phyloP scores from a whole-genome alignment of 768 basidiomycete species.

The Dacryopinax spathularia region DNA sequence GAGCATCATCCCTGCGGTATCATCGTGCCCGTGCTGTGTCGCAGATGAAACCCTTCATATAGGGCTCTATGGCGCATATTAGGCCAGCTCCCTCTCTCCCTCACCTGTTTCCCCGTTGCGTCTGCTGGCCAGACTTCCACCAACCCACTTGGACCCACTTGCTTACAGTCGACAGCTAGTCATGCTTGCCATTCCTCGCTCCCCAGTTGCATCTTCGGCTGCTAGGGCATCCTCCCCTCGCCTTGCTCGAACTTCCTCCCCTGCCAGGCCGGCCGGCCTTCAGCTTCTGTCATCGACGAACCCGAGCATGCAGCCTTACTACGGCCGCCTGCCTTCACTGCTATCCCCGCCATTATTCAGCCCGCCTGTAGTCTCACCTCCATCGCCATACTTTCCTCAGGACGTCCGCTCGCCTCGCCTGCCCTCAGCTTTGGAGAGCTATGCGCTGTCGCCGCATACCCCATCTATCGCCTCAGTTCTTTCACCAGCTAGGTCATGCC shows the following conservation, averaged over 20 bases:
- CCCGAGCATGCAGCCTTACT: background rate
- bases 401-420: background rate
- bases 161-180: background rate
- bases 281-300: background rate
- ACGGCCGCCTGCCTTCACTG: background rate
- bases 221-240: background rate
- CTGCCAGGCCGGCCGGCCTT: background rate
- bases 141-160: background rate
- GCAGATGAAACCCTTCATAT: conserved; percentile 2
- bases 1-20: background rate
- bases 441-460: background rate
- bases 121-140: background rate
- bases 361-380: background rate
- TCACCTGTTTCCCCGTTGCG: background rate
- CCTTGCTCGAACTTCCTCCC: background rate
- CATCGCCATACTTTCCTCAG: background rate
- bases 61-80: background rate
- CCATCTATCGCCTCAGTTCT: background rate
- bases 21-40: background rate
- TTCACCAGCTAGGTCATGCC: background rate
- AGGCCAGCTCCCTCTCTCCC: background rate
- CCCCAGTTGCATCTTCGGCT: background rate
- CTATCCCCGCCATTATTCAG: background rate
- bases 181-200: background rate
- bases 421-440: background rate